A percentile compares a stretch with the other conserved stretches of the same genome.
Conservation (phyloP, 2,329 filamentous ascomycete genomes). For the Epichloe baconii region DNA sequence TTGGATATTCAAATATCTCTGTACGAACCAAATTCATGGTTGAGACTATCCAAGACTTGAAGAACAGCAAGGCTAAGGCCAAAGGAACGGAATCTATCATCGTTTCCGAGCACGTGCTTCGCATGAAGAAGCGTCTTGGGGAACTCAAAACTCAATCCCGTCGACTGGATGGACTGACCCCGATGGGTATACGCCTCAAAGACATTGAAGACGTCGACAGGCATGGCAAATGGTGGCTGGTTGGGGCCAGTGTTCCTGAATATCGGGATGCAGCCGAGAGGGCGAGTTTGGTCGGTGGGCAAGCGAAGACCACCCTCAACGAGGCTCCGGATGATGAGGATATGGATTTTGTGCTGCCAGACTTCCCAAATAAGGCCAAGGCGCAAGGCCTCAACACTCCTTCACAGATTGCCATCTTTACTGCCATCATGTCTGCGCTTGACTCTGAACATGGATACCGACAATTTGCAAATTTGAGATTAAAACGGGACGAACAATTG, state of each 20-base stretch:
- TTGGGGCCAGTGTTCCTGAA: conserved; percentile 77
- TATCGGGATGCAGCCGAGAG: conserved; percentile 9
- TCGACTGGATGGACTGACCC: conserved; percentile 61
- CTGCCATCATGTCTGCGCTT: conserved; percentile 73
- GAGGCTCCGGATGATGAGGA: conserved; percentile 30
- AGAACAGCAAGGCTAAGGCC: conserved; percentile 83
- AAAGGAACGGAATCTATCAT: conserved; percentile 57
- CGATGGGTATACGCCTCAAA: conserved; percentile 65
- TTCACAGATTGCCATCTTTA: conserved; percentile 80
- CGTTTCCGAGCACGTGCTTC: conserved; percentile 66
- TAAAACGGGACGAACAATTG: conserved; percentile 75
- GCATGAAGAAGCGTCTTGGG: conserved; percentile 81
- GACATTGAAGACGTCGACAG: conserved; percentile 77
- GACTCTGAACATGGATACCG: conserved; percentile 76
- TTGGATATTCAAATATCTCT: conserved; percentile 58
- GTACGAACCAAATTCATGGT: conserved; percentile 96
- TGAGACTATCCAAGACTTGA: conserved; percentile 85
- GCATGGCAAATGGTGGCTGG: conserved; percentile 95
- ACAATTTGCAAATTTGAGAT: conserved; percentile 64
- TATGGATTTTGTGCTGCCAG: conserved; percentile 41
- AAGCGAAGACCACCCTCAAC: conserved; percentile 9
- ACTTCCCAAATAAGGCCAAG: conserved; percentile 59
- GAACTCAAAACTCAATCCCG: conserved; percentile 48
- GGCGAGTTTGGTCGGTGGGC: conserved; percentile 10
- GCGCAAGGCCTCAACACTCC: conserved; percentile 80